Evolutionary conservation across 225 moss, liverwort and hornwort genomes (phyloP).

Genomic region (Thuidium tamariscinum): DNA sequence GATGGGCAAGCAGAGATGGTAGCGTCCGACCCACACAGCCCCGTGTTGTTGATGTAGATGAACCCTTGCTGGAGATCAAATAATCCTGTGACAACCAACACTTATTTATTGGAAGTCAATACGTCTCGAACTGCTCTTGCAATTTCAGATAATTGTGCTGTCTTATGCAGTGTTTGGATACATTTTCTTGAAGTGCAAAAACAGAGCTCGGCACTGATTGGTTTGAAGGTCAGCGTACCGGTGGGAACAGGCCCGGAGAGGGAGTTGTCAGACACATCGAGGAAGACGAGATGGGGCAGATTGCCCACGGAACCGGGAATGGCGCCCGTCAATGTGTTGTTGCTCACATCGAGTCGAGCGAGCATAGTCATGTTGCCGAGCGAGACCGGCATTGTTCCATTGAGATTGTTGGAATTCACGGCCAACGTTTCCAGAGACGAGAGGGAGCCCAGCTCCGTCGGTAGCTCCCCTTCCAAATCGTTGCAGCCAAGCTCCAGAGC

Average conservation of each 20-base stretch:
- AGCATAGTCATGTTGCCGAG: slow-evolving; percentile 15
- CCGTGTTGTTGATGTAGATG: slow-evolving; percentile 25
- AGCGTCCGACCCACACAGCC: slow-evolving; percentile 7
- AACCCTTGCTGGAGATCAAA: slow-evolving; percentile 14
- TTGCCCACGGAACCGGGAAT: slow-evolving; percentile 4
- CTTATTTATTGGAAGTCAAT: not conserved
- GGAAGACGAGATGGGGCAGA: slow-evolving; percentile 15
- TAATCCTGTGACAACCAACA: not conserved
- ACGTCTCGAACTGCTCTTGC: not conserved
- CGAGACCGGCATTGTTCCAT: slow-evolving; percentile 10
- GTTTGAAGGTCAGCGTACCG: not conserved
- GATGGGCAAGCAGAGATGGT: not conserved
- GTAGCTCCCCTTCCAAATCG: slow-evolving; percentile 23
- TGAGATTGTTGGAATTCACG: slow-evolving; percentile 22
- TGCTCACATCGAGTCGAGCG: slow-evolving; percentile 19
- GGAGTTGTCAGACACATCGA: slow-evolving; percentile 19
- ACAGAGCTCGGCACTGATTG: not conserved
- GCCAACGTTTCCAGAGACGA: slow-evolving; percentile 8
- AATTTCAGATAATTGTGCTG: not conserved
- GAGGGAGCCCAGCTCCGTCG: slow-evolving; percentile 11
- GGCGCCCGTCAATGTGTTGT: slow-evolving; percentile 9
- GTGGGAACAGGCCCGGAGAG: slow-evolving; percentile 25
- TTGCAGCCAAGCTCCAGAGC: slow-evolving; percentile 35
- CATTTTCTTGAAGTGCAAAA: not conserved
- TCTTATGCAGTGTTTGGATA: not conserved